Base-by-base conservation (phyloP, 768 basidiomycete species). In the Pseudohyphozyma bogoriensis region DNA sequence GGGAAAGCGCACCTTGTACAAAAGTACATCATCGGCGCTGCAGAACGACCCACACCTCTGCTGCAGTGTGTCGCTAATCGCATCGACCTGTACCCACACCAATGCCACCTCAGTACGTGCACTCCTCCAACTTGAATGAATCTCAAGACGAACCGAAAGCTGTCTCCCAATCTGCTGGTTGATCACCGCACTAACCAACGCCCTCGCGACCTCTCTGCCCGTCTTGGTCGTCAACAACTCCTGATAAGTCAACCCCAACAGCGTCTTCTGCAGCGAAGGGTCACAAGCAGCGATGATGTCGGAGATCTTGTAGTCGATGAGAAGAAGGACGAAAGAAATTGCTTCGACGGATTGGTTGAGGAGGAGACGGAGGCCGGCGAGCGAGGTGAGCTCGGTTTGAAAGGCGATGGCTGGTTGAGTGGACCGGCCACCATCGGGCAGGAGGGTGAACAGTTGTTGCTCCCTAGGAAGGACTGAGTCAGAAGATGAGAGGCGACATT, bases 121-220 rank as follows among this genome's bases (percentile, higher is more conserved):
- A n/a, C n/a, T n/a, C n/a, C n/a, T n/a, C n/a, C n/a, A n/a, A n/a
- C n/a, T n/a, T n/a, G n/a, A n/a, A n/a, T n/a, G n/a, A 32, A 56
- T 24, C 53, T 53, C 59, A n/a, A 9, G 26, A 18, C 86, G 68
- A 73, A 92, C 91, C 66, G 88, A 90, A 54, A 91, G 87, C 72
- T 97, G 91, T 71, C 93, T 89, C 26, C 88, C 88, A 67, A 97
- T 97, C 73, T 99, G 95, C 71, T 93, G 90, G 73, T 99, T 89
- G 67, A 99, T 97, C 66, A 99, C 82, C 35, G 92, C 85, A 64
- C 93, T 97, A 15, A 97, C 92, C 42, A 99, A 76, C 16, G 85
- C 85, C 65, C 89, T 81, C 12, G 95, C 93, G 28, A 85, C 82
- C n/a, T 84, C 84, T 67, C 90, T 82, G 40, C 95, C 95, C 68